Evolutionary conservation across 2,329 filamentous ascomycete genomes (phyloP).

Genomic region (Penicillium sp.): DNA sequence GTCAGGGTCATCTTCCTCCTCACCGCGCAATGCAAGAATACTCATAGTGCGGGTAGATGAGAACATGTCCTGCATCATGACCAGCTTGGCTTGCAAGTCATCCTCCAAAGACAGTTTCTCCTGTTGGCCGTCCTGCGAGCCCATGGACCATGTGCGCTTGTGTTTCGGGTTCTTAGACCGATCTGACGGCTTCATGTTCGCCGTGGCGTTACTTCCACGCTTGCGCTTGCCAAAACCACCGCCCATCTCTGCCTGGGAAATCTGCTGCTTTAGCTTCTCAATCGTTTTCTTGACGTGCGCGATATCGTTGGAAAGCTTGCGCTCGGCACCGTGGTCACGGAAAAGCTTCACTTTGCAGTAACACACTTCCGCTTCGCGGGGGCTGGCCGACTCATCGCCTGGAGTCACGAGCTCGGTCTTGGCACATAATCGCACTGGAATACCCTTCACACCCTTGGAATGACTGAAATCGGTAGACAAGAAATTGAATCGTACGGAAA

Average conservation of each 20-base stretch:
- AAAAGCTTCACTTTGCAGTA: conserved; percentile 98
- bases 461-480: conserved; percentile 98
- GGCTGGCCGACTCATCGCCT: conserved; percentile 50
- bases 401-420: conserved; percentile 76
- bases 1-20: conserved; percentile 54
- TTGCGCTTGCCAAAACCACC: conserved; percentile 67
- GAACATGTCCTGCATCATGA: conserved; percentile 55
- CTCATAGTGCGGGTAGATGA: conserved; percentile 52
- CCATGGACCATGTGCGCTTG: conserved; percentile 94
- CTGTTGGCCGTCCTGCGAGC: conserved; percentile 64
- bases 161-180: conserved; percentile 86
- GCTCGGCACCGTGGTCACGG: conserved; percentile 91
- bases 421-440: conserved; percentile 88
- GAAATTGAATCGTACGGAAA: conserved; percentile 97
- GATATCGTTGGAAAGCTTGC: conserved; percentile 92
- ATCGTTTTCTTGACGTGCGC: conserved; percentile 96
- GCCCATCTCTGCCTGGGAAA: conserved; percentile 72
- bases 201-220: conserved; percentile 59
- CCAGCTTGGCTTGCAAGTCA: conserved; percentile 53
- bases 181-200: conserved; percentile 54
- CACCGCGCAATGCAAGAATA: conserved; percentile 51
- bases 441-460: conserved; percentile 97
- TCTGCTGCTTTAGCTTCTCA: conserved; percentile 94
- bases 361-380: conserved; percentile 71
- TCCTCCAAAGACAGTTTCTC: conserved; percentile 50